phyloP scores from a whole-genome alignment of 352 stramenopile species.

The Phytopythium cucurbitacearum region DNA sequence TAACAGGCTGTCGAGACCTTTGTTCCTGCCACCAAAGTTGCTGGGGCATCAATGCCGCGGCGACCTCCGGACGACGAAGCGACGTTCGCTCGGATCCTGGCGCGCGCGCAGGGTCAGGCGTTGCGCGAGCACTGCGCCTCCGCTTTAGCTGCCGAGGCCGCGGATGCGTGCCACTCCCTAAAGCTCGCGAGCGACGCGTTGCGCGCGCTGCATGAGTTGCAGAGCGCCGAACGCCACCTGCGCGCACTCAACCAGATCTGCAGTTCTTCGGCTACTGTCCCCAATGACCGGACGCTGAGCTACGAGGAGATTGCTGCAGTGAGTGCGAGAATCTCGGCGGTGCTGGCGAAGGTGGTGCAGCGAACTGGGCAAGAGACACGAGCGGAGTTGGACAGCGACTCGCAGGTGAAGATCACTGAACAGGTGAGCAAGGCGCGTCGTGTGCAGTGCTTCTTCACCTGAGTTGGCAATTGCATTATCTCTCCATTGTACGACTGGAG shows the following conservation, averaged over 20 bases:
- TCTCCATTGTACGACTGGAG: no score
- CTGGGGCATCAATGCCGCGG: no score
- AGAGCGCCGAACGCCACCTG: constrained; percentile 17
- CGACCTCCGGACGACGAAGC: constrained; percentile 8
- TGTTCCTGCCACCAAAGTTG: no score
- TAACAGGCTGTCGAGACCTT: constrained; percentile 6
- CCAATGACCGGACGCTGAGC: no score
- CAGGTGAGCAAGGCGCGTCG: not conserved
- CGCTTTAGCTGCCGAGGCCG: constrained; percentile 14
- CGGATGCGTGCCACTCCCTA: constrained; percentile 5
- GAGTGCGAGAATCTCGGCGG: not conserved
- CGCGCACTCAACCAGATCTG: constrained; percentile 1
- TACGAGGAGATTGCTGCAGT: not conserved
- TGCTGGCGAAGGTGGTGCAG: constrained; percentile 5
- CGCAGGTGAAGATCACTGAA: not conserved
- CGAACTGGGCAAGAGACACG: not conserved
- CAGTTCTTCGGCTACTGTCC: constrained; percentile 8
- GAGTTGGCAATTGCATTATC: no score
- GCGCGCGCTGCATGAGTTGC: constrained; percentile 17
- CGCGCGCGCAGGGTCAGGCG: constrained; percentile 16
- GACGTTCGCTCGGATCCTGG: constrained; percentile 31
- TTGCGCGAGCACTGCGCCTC: constrained; percentile 13
- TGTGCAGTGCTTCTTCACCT: no score
- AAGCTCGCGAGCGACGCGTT: constrained; percentile 11
- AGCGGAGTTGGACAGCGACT: no score